These are phyloP conservation scores for Fusarium sp. DNA, from an alignment of 2,329 filamentous ascomycete genomes.

Conservation along the genomic window DNA sequence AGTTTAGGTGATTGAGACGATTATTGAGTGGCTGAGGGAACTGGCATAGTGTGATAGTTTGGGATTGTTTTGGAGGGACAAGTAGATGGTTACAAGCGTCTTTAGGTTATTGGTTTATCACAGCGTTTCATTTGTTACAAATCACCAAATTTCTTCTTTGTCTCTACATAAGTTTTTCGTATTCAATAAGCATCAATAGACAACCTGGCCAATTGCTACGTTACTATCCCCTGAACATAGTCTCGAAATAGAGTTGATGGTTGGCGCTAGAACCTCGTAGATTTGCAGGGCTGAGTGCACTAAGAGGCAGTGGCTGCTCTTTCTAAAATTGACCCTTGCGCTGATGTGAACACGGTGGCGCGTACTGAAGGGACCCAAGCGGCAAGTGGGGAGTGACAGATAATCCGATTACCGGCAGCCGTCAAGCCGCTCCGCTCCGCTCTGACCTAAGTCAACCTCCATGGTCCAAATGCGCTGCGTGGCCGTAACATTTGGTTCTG, in stretches of 20 bases:
- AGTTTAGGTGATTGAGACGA: neutral
- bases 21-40: too few species aligned
- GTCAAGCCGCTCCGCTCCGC: slow-evolving; percentile 23
- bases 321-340: slow-evolving; percentile 34
- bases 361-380: slow-evolving; percentile 42
- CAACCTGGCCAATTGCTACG: neutral
- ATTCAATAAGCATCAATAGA: neutral
- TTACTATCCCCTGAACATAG: neutral
- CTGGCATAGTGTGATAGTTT: slow-evolving; percentile 4
- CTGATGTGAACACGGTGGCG: slow-evolving; percentile 56
- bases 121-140: slow-evolving; percentile 22
- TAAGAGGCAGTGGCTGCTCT: slow-evolving; percentile 31
- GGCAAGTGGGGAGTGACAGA: slow-evolving; percentile 51
- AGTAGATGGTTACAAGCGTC: slow-evolving; percentile 20
- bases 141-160: neutral
- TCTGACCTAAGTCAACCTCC: slow-evolving; percentile 15
- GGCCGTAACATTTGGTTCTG: slow-evolving; percentile 49
- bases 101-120: slow-evolving; percentile 4
- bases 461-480: slow-evolving; percentile 47
- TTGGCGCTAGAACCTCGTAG: slow-evolving; percentile 28
- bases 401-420: slow-evolving; percentile 53
- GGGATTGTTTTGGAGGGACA: slow-evolving; percentile 4
- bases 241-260: slow-evolving; percentile 20
- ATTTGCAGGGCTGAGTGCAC: slow-evolving; percentile 40
- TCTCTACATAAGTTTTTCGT: neutral